Evolutionary conservation across 371 early-diverging fungal species (phyloP).

Genomic region (Mucor racemosus): DNA sequence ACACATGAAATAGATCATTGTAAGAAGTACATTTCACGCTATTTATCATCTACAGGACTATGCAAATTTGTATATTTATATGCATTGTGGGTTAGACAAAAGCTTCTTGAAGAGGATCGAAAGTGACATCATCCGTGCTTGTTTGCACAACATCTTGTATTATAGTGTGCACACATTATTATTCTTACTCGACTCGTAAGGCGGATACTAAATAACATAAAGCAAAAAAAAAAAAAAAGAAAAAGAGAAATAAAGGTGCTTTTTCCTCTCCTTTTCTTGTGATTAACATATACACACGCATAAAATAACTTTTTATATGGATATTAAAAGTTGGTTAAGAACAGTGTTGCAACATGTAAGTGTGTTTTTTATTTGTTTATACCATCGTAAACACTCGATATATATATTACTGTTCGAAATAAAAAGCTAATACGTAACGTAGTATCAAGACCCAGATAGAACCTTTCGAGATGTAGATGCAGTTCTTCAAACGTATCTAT

Average conservation of each 20-base stretch:
- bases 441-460: conserved; percentile 73
- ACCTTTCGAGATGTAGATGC: conserved; percentile 74
- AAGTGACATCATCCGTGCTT: conserved; percentile 2
- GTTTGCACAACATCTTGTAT: not conserved
- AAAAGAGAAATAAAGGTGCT: not conserved
- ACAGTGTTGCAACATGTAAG: conserved; percentile 35
- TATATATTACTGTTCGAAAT: not conserved
- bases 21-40: too few relatives aligned
- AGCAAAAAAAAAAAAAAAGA: not conserved
- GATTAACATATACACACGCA: not conserved
- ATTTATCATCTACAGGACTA: too few relatives aligned
- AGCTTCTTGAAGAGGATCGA: not conserved
- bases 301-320: conserved; percentile 12
- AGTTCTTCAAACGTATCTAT: conserved; percentile 65
- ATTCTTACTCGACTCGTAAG: not conserved
- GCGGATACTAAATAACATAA: conserved; percentile 5
- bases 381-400: not conserved
- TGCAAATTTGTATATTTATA: not conserved
- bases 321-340: conserved; percentile 35
- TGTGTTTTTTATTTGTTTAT: not conserved
- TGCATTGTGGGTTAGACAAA: not conserved
- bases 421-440: not conserved
- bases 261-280: not conserved
- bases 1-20: not conserved
- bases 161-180: not conserved